Conservation (phyloP, 139 green algal species). For the Gonium pectorale region DNA sequence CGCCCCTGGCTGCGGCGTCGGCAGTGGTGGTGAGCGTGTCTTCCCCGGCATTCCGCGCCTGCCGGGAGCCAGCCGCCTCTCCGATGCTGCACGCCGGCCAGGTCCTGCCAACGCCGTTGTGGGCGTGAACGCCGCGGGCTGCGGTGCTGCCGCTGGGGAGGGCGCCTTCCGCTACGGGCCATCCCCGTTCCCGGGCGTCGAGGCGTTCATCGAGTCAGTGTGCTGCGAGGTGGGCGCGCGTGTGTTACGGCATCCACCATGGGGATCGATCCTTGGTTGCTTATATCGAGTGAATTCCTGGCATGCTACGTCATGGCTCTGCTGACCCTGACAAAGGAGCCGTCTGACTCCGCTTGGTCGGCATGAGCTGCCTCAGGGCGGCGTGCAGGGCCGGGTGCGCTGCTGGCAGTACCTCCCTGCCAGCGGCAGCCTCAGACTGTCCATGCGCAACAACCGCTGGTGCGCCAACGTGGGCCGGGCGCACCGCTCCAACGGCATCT, state of each 20-base stretch:
- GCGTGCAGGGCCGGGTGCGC: slow-evolving; percentile 57
- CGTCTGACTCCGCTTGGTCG: too few relatives aligned
- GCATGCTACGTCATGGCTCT: too few relatives aligned
- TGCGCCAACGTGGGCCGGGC: slow-evolving; percentile 76
- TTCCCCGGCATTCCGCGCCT: slow-evolving; percentile 2
- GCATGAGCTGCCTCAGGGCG: slow-evolving; percentile 45
- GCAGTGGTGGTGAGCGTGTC: not conserved
- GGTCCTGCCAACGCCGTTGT: not conserved
- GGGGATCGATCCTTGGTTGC: too few relatives aligned
- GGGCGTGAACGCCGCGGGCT: not conserved
- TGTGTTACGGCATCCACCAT: too few relatives aligned
- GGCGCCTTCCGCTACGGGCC: slow-evolving; percentile 38
- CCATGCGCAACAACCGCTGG: slow-evolving; percentile 69
- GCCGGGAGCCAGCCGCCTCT: not conserved
- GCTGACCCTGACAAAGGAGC: too few relatives aligned
- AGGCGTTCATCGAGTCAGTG: slow-evolving; percentile 65
- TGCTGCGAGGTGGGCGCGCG: slow-evolving; percentile 58
- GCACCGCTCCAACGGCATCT: slow-evolving; percentile 84
- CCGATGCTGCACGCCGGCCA: not conserved
- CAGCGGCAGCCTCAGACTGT: slow-evolving; percentile 51
- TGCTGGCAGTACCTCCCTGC: slow-evolving; percentile 54
- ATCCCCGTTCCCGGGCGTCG: slow-evolving; percentile 63
- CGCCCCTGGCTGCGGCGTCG: too few relatives aligned
- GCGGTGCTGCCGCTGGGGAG: not conserved
- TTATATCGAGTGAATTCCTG: too few relatives aligned